Evolutionary conservation across 2,329 filamentous ascomycete species (phyloP).

Genomic region (Beauveria sp.): DNA sequence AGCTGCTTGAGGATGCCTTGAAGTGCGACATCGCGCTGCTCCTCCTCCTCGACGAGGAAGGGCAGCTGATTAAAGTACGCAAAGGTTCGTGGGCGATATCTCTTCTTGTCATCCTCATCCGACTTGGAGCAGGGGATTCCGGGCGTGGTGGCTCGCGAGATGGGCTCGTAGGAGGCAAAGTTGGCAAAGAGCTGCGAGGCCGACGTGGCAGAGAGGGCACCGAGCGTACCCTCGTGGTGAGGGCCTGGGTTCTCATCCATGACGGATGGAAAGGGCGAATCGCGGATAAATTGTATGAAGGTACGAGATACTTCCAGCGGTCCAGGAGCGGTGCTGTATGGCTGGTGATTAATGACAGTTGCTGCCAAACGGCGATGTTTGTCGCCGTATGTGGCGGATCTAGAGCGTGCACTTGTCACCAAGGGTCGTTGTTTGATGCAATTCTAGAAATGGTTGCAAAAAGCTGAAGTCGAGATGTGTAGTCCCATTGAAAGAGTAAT

Average conservation of each 20-base stretch:
- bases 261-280: slow-evolving; percentile 4
- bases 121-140: slow-evolving; percentile 50
- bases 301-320: not conserved
- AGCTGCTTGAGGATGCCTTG: slow-evolving; percentile 87
- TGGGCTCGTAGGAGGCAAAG: slow-evolving; percentile 51
- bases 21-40: slow-evolving; percentile 69
- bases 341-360: not conserved
- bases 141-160: slow-evolving; percentile 81
- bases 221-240: slow-evolving; percentile 23
- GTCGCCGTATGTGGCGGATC: not conserved
- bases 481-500: not conserved
- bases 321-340: not conserved
- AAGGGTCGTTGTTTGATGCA: not conserved
- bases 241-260: slow-evolving; percentile 34
- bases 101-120: slow-evolving; percentile 47
- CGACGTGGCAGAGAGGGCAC: slow-evolving; percentile 24
- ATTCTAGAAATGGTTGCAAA: not conserved
- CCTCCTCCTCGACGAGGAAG: slow-evolving; percentile 76
- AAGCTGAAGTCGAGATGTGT: not conserved
- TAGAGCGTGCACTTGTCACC: not conserved
- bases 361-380: not conserved
- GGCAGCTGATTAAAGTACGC: slow-evolving; percentile 88
- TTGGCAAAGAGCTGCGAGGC: slow-evolving; percentile 26
- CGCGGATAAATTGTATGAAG: not conserved
- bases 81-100: slow-evolving; percentile 82